phyloP scores from a whole-genome alignment of 768 basidiomycete genomes.

The Rhizopogon vesiculosus region DNA sequence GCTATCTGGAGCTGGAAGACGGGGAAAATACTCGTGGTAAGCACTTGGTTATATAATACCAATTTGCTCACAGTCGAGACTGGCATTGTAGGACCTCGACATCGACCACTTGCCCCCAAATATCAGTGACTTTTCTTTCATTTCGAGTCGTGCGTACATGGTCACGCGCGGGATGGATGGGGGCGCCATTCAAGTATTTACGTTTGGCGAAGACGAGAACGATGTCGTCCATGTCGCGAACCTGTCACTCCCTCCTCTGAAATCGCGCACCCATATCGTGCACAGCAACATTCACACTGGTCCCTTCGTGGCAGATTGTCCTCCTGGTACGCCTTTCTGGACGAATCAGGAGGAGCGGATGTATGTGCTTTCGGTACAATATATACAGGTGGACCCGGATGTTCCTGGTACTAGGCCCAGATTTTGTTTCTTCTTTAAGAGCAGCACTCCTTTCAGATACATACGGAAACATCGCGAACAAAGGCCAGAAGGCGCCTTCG shows the following conservation, averaged over 20 bases:
- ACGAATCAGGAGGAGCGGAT: conserved; percentile 20
- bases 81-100: conserved; percentile 24
- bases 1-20: conserved; percentile 50
- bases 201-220: conserved; percentile 21
- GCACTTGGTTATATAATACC: conserved; percentile 11
- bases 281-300: conserved; percentile 27
- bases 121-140: conserved; percentile 42
- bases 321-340: conserved; percentile 17
- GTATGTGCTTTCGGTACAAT: conserved; percentile 21
- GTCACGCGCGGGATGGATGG: conserved; percentile 28
- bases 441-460: conserved; percentile 21
- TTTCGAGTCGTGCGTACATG: conserved; percentile 39
- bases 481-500: background rate
- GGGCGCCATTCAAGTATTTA: conserved; percentile 41
- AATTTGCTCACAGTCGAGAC: background rate
- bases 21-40: conserved; percentile 37
- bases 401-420: conserved; percentile 6
- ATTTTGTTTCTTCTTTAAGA: conserved; percentile 29
- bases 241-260: conserved; percentile 11
- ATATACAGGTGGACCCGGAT: conserved; percentile 3
- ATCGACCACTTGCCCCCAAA: conserved; percentile 17
- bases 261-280: conserved; percentile 7
- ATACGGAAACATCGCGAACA: conserved; percentile 2
- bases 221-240: conserved; percentile 15
- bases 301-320: conserved; percentile 25